Conservation (phyloP, 176 grass and related monocot genomes). For the Oryza glaberrima region DNA sequence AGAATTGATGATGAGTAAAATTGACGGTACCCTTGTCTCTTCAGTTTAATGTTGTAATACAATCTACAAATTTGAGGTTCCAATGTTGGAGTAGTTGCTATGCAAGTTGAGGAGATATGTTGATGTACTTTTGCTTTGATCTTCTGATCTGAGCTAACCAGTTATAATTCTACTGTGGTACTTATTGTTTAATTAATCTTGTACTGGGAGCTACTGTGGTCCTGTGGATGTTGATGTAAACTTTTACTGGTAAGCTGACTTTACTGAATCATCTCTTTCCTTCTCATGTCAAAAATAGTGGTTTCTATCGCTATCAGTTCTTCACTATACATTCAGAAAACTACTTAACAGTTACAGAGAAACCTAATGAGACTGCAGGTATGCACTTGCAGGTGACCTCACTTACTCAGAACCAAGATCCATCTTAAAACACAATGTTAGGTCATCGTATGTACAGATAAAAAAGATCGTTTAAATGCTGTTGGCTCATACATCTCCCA, state of each 20-base stretch:
- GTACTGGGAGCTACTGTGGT: not conserved
- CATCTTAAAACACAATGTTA: constrained; percentile 34
- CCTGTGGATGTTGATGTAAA: not conserved
- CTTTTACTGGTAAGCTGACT: not conserved
- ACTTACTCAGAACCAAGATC: not conserved
- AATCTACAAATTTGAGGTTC: constrained; percentile 19
- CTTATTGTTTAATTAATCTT: constrained; percentile 12
- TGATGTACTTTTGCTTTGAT: constrained; percentile 37
- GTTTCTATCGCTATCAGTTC: not conserved
- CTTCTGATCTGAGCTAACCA: constrained; percentile 41
- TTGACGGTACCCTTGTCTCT: constrained; percentile 3
- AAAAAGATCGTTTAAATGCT: constrained; percentile 16
- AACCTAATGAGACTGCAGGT: not conserved
- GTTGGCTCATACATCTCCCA: constrained; percentile 12
- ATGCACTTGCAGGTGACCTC: not conserved
- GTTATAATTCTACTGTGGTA: not conserved
- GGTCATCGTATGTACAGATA: not conserved
- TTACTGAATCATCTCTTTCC: constrained; percentile 8
- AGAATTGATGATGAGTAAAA: constrained; percentile 45
- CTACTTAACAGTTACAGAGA: constrained; percentile 1
- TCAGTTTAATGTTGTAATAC: constrained; percentile 26
- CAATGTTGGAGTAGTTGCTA: constrained; percentile 12
- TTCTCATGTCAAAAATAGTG: not conserved
- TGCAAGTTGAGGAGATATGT: constrained; percentile 34
- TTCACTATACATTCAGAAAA: constrained; percentile 15